Evolutionary conservation across 345 rosid genomes (phyloP).

Genomic region (Aquilaria sinensis): DNA sequence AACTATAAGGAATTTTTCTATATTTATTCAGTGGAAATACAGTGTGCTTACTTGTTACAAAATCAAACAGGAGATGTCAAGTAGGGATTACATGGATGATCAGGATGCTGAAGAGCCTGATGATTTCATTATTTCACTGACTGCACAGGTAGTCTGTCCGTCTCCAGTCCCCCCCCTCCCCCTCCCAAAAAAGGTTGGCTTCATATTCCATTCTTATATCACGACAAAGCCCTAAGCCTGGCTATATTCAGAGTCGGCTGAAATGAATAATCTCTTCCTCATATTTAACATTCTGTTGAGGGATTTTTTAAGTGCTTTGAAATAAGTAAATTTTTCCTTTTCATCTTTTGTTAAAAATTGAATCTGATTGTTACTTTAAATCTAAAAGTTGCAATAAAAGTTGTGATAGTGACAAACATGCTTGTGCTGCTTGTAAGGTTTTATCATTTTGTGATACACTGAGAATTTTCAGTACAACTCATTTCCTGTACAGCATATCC

Average conservation of each 20-base stretch:
- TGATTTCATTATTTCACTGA: conserved; percentile 83
- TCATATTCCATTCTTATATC: too few species aligned
- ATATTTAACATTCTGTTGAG: too few species aligned
- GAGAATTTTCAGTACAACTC: too few species aligned
- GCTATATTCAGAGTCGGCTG: background rate
- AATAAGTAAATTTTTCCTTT: too few species aligned
- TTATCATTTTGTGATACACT: too few species aligned
- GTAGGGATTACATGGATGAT: conserved; percentile 86
- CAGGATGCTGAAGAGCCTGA: conserved; percentile 98
- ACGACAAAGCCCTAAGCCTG: background rate
- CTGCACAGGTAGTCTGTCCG: conserved; percentile 61
- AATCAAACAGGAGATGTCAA: conserved; percentile 72
- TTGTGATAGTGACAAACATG: too few species aligned
- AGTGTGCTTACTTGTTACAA: conserved; percentile 19
- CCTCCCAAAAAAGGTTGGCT: background rate
- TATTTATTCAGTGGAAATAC: conserved; percentile 11
- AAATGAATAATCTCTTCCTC: background rate
- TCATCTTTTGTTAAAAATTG: too few species aligned
- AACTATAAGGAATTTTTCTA: conserved; percentile 7
- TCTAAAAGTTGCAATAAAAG: too few species aligned
- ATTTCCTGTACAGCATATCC: background rate
- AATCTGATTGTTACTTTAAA: too few species aligned
- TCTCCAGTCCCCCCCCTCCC: background rate
- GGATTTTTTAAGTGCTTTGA: too few species aligned
- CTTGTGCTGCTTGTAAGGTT: too few species aligned